phyloP scores from a whole-genome alignment of 2,329 filamentous ascomycete species.

The Colletotrichum lini region DNA sequence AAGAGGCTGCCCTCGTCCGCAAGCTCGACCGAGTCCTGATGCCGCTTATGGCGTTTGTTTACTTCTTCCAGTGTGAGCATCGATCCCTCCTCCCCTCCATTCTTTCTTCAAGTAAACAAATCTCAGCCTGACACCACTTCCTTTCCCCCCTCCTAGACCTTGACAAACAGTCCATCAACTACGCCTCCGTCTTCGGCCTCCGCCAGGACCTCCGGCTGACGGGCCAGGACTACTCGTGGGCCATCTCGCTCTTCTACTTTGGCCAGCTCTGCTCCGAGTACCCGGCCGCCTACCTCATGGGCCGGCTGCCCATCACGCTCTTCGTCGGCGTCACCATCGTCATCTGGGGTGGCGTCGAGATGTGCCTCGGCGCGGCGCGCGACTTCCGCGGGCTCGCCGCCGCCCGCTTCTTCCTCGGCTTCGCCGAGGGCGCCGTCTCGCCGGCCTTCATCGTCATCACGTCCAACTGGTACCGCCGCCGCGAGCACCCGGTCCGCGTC shows the following conservation, averaged over 20 bases:
- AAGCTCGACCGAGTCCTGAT: slow-evolving; percentile 43
- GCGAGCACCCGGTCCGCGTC: slow-evolving; percentile 50
- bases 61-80: slow-evolving; percentile 43
- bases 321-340: slow-evolving; percentile 41
- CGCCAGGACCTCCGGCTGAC: slow-evolving; percentile 31
- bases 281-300: slow-evolving; percentile 36
- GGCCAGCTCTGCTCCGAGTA: slow-evolving; percentile 42
- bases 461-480: slow-evolving; percentile 49
- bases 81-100: too few relatives aligned
- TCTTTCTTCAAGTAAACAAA: too few relatives aligned
- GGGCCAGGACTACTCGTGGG: slow-evolving; percentile 39
- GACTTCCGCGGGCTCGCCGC: slow-evolving; percentile 47
- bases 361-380: slow-evolving; percentile 44
- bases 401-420: slow-evolving; percentile 49
- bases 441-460: slow-evolving; percentile 53
- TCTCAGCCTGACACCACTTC: too few relatives aligned
- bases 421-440: slow-evolving; percentile 50
- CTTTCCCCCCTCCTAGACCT: slow-evolving; percentile 16
- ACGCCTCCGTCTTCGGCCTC: slow-evolving; percentile 37
- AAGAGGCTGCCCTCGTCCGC: slow-evolving; percentile 25
- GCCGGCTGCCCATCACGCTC: slow-evolving; percentile 33
- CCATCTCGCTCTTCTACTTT: slow-evolving; percentile 40
- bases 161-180: slow-evolving; percentile 41
- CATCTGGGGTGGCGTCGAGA: slow-evolving; percentile 48
- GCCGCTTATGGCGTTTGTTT: slow-evolving; percentile 42